Conservation (phyloP, 2,329 filamentous ascomycete genomes). For the Lachnellula occidentalis region DNA sequence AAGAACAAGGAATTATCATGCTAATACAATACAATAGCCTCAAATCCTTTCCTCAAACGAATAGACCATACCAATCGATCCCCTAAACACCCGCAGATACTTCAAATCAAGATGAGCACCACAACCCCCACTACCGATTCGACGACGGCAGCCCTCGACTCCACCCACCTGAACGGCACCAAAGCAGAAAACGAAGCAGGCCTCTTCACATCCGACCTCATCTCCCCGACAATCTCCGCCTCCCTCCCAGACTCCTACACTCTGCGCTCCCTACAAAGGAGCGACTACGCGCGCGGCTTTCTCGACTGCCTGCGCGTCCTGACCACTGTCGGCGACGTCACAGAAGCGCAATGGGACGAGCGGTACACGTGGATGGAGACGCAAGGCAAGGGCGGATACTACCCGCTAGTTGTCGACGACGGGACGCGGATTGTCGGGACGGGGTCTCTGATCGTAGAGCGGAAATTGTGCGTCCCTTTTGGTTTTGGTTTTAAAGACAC, state of each 20-base stretch:
- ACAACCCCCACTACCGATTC: slow-evolving; percentile 4
- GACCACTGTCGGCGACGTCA: slow-evolving; percentile 87
- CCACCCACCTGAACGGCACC: slow-evolving; percentile 25
- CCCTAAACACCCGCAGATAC: neutral
- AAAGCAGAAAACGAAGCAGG: slow-evolving; percentile 37
- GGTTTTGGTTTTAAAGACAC: neutral
- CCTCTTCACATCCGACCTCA: slow-evolving; percentile 72
- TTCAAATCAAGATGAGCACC: neutral
- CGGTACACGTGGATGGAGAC: slow-evolving; percentile 77
- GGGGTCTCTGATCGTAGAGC: slow-evolving; percentile 83
- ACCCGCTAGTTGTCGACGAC: slow-evolving; percentile 75
- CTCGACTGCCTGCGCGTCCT: slow-evolving; percentile 87
- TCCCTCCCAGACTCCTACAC: slow-evolving; percentile 75
- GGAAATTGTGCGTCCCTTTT: slow-evolving; percentile 68
- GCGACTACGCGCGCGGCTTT: slow-evolving; percentile 77
- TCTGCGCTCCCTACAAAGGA: slow-evolving; percentile 71
- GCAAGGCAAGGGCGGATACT: slow-evolving; percentile 66
- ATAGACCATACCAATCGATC: neutral
- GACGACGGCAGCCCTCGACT: slow-evolving; percentile 17
- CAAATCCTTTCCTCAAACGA: neutral
- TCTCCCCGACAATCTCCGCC: slow-evolving; percentile 68
- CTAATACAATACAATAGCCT: neutral
- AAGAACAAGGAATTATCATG: slow-evolving; percentile 1
- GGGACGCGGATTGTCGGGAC: slow-evolving; percentile 73
- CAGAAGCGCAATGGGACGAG: slow-evolving; percentile 65